A percentile compares a stretch with the other conserved stretches of the same genome.
Evolutionary conservation across 805 yeast genomes (phyloP).

Genomic region (Starmerella vaccinii): DNA sequence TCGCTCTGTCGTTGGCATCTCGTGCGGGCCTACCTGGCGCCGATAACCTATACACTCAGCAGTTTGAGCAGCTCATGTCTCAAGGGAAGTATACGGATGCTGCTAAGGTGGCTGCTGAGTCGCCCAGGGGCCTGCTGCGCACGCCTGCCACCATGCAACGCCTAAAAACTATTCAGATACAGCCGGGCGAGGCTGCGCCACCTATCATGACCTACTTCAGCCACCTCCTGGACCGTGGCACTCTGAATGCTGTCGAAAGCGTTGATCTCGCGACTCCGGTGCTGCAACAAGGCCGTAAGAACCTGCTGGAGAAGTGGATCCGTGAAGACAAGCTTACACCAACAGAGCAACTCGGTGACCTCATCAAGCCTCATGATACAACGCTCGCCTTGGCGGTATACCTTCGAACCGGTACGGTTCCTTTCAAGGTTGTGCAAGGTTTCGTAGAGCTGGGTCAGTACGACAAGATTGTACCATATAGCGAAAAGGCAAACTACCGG

Average conservation of each 20-base stretch:
- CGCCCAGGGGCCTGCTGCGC: constrained; percentile 68
- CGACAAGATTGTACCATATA: constrained; percentile 89
- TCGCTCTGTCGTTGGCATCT: constrained; percentile 81
- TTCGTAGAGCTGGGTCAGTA: constrained; percentile 94
- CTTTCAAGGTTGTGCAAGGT: constrained; percentile 80
- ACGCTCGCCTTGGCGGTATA: constrained; percentile 85
- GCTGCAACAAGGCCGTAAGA: constrained; percentile 87
- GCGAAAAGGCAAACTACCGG: constrained; percentile 74
- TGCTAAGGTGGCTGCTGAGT: constrained; percentile 93
- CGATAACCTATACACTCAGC: constrained; percentile 80
- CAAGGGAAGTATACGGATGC: constrained; percentile 86
- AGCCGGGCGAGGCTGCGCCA: constrained; percentile 92
- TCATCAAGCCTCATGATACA: constrained; percentile 78
- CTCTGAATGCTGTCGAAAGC: constrained; percentile 85
- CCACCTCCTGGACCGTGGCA: constrained; percentile 81
- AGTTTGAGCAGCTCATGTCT: constrained; percentile 72
- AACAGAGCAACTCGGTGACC: constrained; percentile 96
- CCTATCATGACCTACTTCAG: constrained; percentile 77
- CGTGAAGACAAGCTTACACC: constrained; percentile 87
- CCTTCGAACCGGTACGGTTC: constrained; percentile 60
- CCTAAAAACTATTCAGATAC: constrained; percentile 79
- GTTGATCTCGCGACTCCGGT: constrained; percentile 93
- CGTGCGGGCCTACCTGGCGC: constrained; percentile 98
- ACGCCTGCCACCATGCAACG: constrained; percentile 90
- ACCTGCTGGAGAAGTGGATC: constrained; percentile 90